phyloP scores from a whole-genome alignment of 1,139 yeast genomes.

The Sugiyamaella neomexicana region DNA sequence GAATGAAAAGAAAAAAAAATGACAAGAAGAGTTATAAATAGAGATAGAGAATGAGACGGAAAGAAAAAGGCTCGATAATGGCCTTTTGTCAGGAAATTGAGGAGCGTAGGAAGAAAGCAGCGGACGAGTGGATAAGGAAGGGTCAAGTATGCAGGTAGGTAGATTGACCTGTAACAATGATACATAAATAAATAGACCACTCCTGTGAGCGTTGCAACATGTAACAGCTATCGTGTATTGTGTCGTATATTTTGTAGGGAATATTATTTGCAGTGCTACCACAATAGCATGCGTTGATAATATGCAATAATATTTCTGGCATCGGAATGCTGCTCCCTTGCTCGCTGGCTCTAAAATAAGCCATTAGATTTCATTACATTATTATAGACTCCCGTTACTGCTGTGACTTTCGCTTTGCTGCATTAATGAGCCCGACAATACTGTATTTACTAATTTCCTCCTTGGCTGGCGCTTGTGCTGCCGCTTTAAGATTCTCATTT shows the following conservation, averaged over 20 bases:
- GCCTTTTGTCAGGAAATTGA: too few species aligned
- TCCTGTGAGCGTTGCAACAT: too few species aligned
- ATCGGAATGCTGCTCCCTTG: neutral
- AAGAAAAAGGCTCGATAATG: too few species aligned
- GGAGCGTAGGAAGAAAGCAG: too few species aligned
- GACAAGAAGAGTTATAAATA: neutral
- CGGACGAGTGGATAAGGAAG: too few species aligned
- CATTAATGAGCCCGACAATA: constrained; percentile 31
- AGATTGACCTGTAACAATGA: too few species aligned
- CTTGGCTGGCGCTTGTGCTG: neutral
- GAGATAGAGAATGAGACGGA: neutral
- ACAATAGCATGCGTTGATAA: too few species aligned
- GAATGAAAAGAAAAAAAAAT: neutral
- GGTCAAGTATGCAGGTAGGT: too few species aligned
- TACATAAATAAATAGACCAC: too few species aligned
- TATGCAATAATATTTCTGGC: too few species aligned
- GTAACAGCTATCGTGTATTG: neutral
- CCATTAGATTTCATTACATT: neutral
- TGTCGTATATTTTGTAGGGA: neutral
- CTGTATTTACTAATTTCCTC: constrained; percentile 28
- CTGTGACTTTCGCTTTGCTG: constrained; percentile 26
- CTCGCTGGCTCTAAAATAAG: too few species aligned
- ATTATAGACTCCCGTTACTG: constrained; percentile 1
- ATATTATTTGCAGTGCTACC: neutral
- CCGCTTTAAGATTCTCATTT: constrained; percentile 8